Evolutionary conservation across 2,329 filamentous ascomycete genomes (phyloP).

Genomic region (Cucurbitaria berberidis): DNA sequence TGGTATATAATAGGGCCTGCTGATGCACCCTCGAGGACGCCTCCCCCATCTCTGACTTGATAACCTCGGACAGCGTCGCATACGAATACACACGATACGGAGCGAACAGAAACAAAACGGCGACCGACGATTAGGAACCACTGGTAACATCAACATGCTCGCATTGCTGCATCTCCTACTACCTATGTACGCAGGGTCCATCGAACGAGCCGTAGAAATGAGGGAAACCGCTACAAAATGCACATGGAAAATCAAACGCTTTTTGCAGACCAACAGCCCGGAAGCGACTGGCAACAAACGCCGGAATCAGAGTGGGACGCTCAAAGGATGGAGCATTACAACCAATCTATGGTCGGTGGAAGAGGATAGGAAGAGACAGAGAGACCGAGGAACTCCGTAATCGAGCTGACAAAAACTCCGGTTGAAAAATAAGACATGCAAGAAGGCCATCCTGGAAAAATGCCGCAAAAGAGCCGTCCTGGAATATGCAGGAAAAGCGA

Average conservation of each 20-base stretch:
- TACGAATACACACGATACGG: conserved; percentile 15
- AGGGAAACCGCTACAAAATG: conserved; percentile 40
- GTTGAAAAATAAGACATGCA: conserved; percentile 40
- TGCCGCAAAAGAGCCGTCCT: conserved; percentile 41
- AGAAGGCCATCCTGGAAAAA: conserved; percentile 40
- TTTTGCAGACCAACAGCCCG: conserved; percentile 36
- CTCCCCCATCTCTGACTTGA: neutral
- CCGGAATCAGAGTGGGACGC: conserved; percentile 39
- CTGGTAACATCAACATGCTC: conserved; percentile 20
- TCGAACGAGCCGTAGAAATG: conserved; percentile 28
- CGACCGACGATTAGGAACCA: conserved; percentile 17
- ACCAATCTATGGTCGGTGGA: conserved; percentile 37
- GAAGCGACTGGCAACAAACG: conserved; percentile 29
- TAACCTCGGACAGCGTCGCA: neutral
- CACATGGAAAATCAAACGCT: conserved; percentile 38
- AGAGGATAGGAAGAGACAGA: conserved; percentile 28
- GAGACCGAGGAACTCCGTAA: conserved; percentile 26
- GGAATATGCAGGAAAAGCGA: conserved; percentile 35
- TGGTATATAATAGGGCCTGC: conserved; percentile 23
- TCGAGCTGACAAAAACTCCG: conserved; percentile 31
- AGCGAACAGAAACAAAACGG: conserved; percentile 10
- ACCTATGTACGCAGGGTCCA: conserved; percentile 33
- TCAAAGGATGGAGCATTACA: conserved; percentile 38
- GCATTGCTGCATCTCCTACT: conserved; percentile 28
- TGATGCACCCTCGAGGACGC: neutral